These are phyloP conservation scores for Camelina neglecta DNA, from an alignment of 345 rosid species.

Conservation along the genomic window DNA sequence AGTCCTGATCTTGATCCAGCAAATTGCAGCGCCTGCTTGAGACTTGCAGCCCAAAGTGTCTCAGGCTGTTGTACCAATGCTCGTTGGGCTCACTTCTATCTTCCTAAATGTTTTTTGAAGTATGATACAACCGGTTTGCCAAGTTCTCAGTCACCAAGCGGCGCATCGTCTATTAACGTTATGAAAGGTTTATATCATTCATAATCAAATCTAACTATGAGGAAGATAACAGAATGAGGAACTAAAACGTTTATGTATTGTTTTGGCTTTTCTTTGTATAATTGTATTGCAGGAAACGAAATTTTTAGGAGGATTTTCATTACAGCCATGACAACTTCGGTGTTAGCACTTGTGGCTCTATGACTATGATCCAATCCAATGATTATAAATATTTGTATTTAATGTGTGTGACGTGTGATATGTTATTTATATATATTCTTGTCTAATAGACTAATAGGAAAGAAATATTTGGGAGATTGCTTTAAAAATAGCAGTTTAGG, in stretches of 20 bases:
- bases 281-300: not conserved
- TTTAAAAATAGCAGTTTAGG: too few relatives aligned
- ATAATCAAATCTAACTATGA: not conserved
- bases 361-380: not conserved
- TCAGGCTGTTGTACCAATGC: slow-evolving; percentile 4
- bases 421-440: not conserved
- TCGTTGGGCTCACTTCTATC: not conserved
- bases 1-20: slow-evolving; percentile 27
- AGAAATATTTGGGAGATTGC: too few relatives aligned
- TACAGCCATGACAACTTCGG: slow-evolving; percentile 10
- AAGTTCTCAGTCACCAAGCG: not conserved
- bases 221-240: not conserved
- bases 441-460: too few relatives aligned
- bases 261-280: not conserved
- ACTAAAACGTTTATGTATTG: not conserved
- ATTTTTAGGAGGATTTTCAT: not conserved
- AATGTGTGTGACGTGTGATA: not conserved
- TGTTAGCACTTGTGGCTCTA: slow-evolving; percentile 13
- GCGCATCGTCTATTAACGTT: not conserved
- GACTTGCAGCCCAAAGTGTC: not conserved
- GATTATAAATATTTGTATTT: not conserved
- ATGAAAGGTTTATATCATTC: slow-evolving; percentile 7
- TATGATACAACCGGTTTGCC: slow-evolving; percentile 5
- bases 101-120: slow-evolving; percentile 2
- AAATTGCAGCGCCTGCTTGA: slow-evolving; percentile 23